Percentiles rank a stretch among this genome's conserved stretches.
phyloP scores from a whole-genome alignment of 2,329 filamentous ascomycete species.

The Bipolaris victoriae region DNA sequence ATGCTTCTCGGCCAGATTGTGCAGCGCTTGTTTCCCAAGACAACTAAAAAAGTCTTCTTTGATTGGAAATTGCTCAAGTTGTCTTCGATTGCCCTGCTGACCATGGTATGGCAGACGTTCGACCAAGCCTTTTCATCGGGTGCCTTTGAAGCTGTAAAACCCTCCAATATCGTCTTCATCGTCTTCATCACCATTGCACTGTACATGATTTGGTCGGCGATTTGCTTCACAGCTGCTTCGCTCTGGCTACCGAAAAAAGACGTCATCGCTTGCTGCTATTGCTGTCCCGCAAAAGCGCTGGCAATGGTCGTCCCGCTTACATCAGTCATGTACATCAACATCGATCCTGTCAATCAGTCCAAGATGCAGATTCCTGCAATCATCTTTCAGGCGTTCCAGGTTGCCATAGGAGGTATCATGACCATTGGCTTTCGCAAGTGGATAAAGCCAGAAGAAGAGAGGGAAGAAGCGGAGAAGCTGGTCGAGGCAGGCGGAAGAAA shows the following conservation, averaged over 20 bases:
- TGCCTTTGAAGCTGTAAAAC: constrained; percentile 64
- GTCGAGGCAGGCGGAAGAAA: constrained; percentile 14
- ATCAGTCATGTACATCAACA: constrained; percentile 69
- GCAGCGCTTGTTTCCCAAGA: constrained; percentile 61
- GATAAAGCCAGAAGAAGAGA: constrained; percentile 63
- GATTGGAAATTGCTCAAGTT: constrained; percentile 55
- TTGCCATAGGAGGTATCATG: constrained; percentile 51
- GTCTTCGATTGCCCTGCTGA: constrained; percentile 53
- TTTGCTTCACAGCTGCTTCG: constrained; percentile 64
- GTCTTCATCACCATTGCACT: constrained; percentile 71
- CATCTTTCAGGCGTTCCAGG: constrained; percentile 59
- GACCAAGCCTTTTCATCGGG: constrained; percentile 69
- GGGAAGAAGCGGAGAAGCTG: constrained; percentile 33
- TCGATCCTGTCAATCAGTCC: constrained; percentile 61
- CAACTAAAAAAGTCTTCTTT: constrained; percentile 61
- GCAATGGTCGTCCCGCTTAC: constrained; percentile 72
- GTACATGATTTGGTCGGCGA: constrained; percentile 66
- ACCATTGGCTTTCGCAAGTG: constrained; percentile 52
- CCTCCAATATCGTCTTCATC: constrained; percentile 68
- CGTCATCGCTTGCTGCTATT: constrained; percentile 74
- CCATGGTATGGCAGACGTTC: constrained; percentile 69
- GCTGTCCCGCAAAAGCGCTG: constrained; percentile 74
- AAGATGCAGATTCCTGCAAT: constrained; percentile 69
- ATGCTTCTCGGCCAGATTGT: constrained; percentile 67
- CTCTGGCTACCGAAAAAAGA: constrained; percentile 65